These are phyloP conservation scores for Peribolospora baueri DNA, from an alignment of 768 basidiomycete species.

Conservation along the genomic window DNA sequence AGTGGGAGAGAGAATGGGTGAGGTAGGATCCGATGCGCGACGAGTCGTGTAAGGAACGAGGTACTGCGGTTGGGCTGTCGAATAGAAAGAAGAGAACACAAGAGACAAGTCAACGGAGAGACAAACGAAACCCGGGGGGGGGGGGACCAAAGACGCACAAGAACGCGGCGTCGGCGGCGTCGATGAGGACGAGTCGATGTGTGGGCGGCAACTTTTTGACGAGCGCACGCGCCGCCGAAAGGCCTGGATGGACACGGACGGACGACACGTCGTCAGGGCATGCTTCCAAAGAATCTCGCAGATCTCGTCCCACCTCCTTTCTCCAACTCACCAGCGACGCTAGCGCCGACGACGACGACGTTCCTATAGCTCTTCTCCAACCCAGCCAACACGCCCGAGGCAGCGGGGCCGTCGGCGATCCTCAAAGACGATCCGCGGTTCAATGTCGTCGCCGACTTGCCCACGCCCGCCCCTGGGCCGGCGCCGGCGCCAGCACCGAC, in stretches of 20 bases:
- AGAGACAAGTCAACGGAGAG: neutral
- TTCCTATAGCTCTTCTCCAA: too few relatives aligned
- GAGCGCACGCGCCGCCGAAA: neutral
- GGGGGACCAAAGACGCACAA: neutral
- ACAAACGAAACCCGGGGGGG: neutral
- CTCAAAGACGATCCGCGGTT: too few relatives aligned
- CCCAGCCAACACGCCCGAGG: too few relatives aligned
- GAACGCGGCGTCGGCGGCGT: neutral
- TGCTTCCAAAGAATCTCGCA: too few relatives aligned
- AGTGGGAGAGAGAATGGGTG: constrained; percentile 3
- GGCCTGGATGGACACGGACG: neutral
- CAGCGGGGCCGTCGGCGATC: too few relatives aligned
- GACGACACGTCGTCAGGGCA: too few relatives aligned
- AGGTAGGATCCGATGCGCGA: neutral
- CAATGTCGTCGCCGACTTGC: too few relatives aligned
- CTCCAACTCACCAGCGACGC: neutral
- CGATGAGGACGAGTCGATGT: neutral
- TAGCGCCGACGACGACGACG: too few relatives aligned
- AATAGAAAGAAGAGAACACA: neutral
- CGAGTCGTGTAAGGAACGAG: neutral
- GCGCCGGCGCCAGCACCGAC: too few relatives aligned
- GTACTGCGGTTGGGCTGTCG: constrained; percentile 1
- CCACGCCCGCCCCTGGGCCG: too few relatives aligned
- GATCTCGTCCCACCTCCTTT: neutral
- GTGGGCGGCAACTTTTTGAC: neutral